These are phyloP conservation scores for Logfia minima DNA, from an alignment of 129 eudicot genomes.

Conservation along the genomic window DNA sequence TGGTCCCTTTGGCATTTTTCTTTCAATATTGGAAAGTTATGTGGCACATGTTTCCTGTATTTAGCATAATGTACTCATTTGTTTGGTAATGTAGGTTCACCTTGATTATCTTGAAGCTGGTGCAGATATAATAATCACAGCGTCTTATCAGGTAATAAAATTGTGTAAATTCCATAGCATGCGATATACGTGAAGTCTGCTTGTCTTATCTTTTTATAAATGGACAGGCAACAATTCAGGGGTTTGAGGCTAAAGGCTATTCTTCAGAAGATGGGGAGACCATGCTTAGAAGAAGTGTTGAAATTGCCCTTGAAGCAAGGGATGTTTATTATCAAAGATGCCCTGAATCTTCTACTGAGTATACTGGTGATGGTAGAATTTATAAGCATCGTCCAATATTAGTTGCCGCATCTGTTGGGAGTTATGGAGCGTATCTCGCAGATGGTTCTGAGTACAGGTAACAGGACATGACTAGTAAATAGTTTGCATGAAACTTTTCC, in stretches of 20 bases:
- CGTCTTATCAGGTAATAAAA: slow-evolving; percentile 78
- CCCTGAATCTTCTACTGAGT: too few species aligned
- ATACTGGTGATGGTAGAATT: slow-evolving; percentile 36
- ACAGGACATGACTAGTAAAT: not conserved
- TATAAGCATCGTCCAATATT: slow-evolving; percentile 52
- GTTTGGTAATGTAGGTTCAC: slow-evolving; percentile 61
- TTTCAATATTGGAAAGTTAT: not conserved
- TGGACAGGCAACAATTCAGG: slow-evolving; percentile 79
- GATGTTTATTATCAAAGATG: slow-evolving; percentile 46
- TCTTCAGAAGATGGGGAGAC: slow-evolving; percentile 62
- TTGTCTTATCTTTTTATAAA: not conserved
- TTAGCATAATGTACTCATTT: not conserved
- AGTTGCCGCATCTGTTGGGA: slow-evolving; percentile 91
- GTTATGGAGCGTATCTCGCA: slow-evolving; percentile 92
- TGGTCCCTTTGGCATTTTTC: not conserved
- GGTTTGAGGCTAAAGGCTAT: slow-evolving; percentile 84
- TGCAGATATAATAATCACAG: slow-evolving; percentile 71
- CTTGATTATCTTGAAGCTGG: slow-evolving; percentile 96
- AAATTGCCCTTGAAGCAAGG: slow-evolving; percentile 72
- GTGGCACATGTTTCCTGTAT: not conserved
- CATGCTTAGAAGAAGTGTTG: slow-evolving; percentile 73
- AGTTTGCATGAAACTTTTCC: not conserved
- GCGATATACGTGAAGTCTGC: not conserved
- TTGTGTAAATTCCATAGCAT: not conserved
- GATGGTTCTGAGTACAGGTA: slow-evolving; percentile 94